Evolutionary conservation across 2,329 filamentous ascomycete genomes (phyloP).

Genomic region (Aspergillus clavatus): DNA sequence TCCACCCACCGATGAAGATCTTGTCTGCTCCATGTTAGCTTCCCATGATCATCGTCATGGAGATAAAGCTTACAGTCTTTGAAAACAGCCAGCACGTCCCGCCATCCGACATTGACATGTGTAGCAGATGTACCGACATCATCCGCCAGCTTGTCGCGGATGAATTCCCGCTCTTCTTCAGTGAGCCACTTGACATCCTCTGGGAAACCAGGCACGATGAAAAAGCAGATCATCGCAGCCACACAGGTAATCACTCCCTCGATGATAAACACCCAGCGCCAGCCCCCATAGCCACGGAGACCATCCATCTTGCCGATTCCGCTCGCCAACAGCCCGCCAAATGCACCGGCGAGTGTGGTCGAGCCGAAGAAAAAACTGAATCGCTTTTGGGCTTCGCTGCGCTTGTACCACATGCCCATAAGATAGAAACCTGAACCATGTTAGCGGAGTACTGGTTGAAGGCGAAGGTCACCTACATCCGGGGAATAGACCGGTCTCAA

Average conservation of each 20-base stretch:
- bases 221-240: conserved; percentile 54
- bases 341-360: conserved; percentile 54
- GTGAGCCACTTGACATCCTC: conserved; percentile 66
- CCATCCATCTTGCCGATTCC: conserved; percentile 55
- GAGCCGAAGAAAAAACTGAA: conserved; percentile 85
- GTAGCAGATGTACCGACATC: conserved; percentile 64
- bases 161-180: conserved; percentile 59
- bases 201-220: conserved; percentile 66
- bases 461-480: conserved; percentile 49
- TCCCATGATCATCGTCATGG: not conserved
- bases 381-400: conserved; percentile 77
- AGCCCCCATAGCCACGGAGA: conserved; percentile 50
- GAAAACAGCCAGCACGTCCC: conserved; percentile 60
- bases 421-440: conserved; percentile 48
- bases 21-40: conserved; percentile 44
- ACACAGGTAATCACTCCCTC: conserved; percentile 59
- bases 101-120: conserved; percentile 55
- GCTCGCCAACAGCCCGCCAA: conserved; percentile 55
- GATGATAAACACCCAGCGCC: conserved; percentile 50
- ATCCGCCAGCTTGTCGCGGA: conserved; percentile 59
- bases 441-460: not conserved
- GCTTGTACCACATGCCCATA: conserved; percentile 76
- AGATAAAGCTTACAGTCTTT: conserved; percentile 51
- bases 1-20: conserved; percentile 67
- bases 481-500: conserved; percentile 66